Evolutionary conservation across 2,329 filamentous ascomycete genomes (phyloP).

Genomic region (Beauveria sp.): DNA sequence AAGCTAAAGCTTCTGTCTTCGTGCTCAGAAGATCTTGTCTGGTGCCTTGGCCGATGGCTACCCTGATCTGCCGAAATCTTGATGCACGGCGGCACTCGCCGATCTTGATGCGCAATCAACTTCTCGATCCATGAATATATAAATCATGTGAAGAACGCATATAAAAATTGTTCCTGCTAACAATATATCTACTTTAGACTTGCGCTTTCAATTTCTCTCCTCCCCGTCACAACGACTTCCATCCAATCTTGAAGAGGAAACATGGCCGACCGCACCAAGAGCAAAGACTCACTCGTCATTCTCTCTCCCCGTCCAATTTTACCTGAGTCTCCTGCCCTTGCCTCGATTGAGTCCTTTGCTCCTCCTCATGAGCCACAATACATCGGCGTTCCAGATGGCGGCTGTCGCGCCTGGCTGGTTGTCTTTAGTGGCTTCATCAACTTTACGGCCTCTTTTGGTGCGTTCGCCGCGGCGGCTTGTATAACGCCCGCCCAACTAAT

Average conservation of each 20-base stretch:
- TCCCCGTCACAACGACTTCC: too few species aligned
- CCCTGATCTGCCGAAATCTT: neutral
- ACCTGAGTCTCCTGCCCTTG: neutral
- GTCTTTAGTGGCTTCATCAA: conserved; percentile 25
- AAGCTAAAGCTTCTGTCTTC: neutral
- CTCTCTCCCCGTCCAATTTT: conserved; percentile 8
- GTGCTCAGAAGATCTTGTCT: neutral
- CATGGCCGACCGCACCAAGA: neutral
- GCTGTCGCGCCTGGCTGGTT: conserved; percentile 23
- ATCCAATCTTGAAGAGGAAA: neutral
- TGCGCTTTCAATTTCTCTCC: neutral
- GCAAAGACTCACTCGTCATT: neutral
- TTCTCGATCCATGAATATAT: neutral
- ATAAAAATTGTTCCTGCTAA: neutral
- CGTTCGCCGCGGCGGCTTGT: neutral
- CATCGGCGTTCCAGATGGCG: conserved; percentile 18
- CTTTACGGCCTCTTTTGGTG: conserved; percentile 22
- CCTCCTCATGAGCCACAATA: neutral
- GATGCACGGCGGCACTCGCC: neutral
- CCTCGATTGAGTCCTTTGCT: neutral
- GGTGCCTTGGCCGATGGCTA: neutral
- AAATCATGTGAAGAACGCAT: neutral
- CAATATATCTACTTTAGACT: neutral
- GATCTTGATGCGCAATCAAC: neutral
- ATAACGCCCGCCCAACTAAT: neutral